Base-by-base conservation (phyloP, 805 yeast genomes). In the Lachancea thermotolerans region DNA sequence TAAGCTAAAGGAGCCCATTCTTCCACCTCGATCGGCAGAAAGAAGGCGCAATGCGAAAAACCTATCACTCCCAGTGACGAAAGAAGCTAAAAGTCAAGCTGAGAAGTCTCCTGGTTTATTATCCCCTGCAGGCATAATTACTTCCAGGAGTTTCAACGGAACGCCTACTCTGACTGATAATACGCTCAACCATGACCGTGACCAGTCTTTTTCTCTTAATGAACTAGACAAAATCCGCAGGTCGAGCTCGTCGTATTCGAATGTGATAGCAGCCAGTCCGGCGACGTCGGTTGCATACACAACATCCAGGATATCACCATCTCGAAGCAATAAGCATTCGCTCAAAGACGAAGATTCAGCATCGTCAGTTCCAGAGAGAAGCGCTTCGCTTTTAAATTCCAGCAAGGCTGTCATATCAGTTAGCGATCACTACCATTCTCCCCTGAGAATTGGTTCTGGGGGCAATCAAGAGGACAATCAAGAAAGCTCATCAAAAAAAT, bases 21-120 rank as follows among this genome's bases (percentile, higher is more conserved):
- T 62, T 14, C 74, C 74, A 8, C 69, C 71, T 29, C 58, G 74
- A 44, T 70, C 74, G 1, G 66, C 67, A 0, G 68, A 69, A 28
- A 64, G 73, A 42, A 50, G 49, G 35, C 51, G 44, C 16, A 51
- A 56, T 28, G 41, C 49, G 8, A 59, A 58, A 21, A 54, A 56
- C 38, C 32, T 51, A 34, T 39, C 41, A 16, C 45, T 53, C 15
- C 48, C 30, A 4, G 37, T 37, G 15, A 18, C n/a, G 10, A 38
- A 35, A 27, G 40, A 37, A 5, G 10, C 35, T 4, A 16, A 32
- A 4, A 34, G 12, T 4, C 27, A 35, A 7, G 43, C 28, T 10
- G 32, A 10, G 21, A 40, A 21, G 14, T 33, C 17, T n/a, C 43
- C 37, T 14, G 15, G 16, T 25, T 32, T 40, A 7, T 32, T 40